phyloP scores from a whole-genome alignment of 805 yeast species.

The Nakazawaea siamensis region DNA sequence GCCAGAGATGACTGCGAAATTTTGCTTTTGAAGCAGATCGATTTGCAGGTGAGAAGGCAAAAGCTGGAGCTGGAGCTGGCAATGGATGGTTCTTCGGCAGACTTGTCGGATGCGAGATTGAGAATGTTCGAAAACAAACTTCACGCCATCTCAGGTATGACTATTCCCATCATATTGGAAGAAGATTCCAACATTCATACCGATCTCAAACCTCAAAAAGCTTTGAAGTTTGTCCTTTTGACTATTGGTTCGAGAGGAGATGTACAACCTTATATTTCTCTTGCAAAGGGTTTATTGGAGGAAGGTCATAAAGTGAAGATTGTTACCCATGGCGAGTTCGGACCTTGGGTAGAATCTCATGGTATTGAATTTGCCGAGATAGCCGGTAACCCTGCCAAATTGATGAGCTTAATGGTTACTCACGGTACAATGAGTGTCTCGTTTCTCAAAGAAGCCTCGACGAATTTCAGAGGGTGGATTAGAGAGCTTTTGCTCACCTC shows the following conservation, averaged over 20 bases:
- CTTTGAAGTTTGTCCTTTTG: conserved; percentile 55
- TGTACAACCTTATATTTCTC: conserved; percentile 91
- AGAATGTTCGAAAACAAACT: conserved; percentile 62
- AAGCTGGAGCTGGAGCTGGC: conserved; percentile 6
- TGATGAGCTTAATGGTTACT: conserved; percentile 87
- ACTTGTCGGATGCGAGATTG: conserved; percentile 48
- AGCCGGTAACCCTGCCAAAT: conserved; percentile 89
- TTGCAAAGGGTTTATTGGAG: conserved; percentile 66
- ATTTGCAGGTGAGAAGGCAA: conserved; percentile 13
- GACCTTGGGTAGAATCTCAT: conserved; percentile 60
- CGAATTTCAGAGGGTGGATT: conserved; percentile 79
- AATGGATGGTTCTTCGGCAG: conserved; percentile 24
- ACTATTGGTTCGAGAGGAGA: conserved; percentile 97
- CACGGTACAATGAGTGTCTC: conserved; percentile 84
- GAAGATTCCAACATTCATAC: conserved; percentile 50
- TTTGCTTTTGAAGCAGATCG: conserved; percentile 43
- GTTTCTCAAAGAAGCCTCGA: conserved; percentile 74
- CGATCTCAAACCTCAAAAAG: conserved; percentile 42
- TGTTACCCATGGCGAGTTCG: conserved; percentile 80
- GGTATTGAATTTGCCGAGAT: conserved; percentile 63
- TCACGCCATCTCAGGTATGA: conserved; percentile 49
- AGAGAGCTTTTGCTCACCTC: conserved; percentile 59
- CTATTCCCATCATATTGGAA: conserved; percentile 62
- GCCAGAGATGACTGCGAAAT: conserved; percentile 69
- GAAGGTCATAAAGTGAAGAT: conserved; percentile 85